A percentile compares a stretch with the other conserved stretches of the same genome.
phyloP scores from a whole-genome alignment of 176 grass and related monocot genomes.

The Pontederia paniculata region DNA sequence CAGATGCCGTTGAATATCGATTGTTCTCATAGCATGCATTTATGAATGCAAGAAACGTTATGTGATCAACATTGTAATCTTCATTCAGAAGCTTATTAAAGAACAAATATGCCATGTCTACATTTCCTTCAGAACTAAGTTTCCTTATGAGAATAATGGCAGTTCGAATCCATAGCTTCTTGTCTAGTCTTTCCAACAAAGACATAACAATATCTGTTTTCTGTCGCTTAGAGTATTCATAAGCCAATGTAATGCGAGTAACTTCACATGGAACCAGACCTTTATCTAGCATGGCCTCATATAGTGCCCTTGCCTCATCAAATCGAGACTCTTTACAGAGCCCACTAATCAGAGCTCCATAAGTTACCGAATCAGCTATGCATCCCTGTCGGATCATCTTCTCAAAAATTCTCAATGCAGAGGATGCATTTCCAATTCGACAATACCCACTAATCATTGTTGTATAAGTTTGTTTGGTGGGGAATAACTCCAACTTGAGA shows the following conservation, averaged over 20 bases:
- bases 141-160: slow-evolving; percentile 61
- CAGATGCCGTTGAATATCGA: slow-evolving; percentile 59
- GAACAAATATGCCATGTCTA: slow-evolving; percentile 59
- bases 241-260: slow-evolving; percentile 60
- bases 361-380: slow-evolving; percentile 56
- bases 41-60: slow-evolving; percentile 48
- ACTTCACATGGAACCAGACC: slow-evolving; percentile 71
- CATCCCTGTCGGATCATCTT: slow-evolving; percentile 69
- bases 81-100: slow-evolving; percentile 47
- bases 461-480: slow-evolving; percentile 74
- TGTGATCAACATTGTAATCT: slow-evolving; percentile 44
- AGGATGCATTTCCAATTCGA: slow-evolving; percentile 53
- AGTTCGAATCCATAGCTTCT: slow-evolving; percentile 34
- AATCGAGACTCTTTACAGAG: slow-evolving; percentile 79
- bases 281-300: slow-evolving; percentile 86
- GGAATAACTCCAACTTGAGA: slow-evolving; percentile 39
- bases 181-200: slow-evolving; percentile 55
- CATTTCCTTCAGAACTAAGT: slow-evolving; percentile 40
- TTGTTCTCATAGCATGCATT: slow-evolving; percentile 56
- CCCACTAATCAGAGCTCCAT: slow-evolving; percentile 75
- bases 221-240: slow-evolving; percentile 55
- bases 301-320: slow-evolving; percentile 74
- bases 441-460: slow-evolving; percentile 88
- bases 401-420: slow-evolving; percentile 60
- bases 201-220: slow-evolving; percentile 40